Percentiles rank a stretch among this genome's conserved stretches.
phyloP scores from a whole-genome alignment of 805 yeast genomes.

The Yarrowia sp. region DNA sequence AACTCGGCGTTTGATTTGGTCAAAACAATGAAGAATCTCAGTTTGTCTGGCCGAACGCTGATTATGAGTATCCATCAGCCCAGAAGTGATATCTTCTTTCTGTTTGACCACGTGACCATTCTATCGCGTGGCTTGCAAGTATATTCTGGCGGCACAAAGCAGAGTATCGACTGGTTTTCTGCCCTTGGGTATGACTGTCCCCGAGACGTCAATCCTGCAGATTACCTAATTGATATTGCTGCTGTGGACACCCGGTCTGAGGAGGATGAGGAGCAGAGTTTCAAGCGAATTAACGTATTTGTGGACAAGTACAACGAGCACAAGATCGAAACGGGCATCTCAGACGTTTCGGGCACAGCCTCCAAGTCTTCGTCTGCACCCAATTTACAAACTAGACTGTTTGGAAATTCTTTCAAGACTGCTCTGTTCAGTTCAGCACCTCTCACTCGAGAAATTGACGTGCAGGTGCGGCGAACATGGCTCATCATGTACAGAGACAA shows the following conservation, averaged over 20 bases:
- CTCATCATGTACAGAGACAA: constrained; percentile 50
- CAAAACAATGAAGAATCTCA: constrained; percentile 55
- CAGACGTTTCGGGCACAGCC: not conserved
- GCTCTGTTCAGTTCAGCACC: constrained; percentile 40
- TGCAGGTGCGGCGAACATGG: constrained; percentile 47
- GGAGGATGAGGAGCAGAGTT: constrained; percentile 40
- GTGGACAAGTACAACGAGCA: constrained; percentile 41
- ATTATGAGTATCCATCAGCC: constrained; percentile 83
- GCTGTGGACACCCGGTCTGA: constrained; percentile 51
- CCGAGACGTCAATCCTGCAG: constrained; percentile 56
- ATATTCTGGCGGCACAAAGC: constrained; percentile 47
- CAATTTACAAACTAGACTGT: constrained; percentile 26
- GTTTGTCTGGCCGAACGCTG: constrained; percentile 62
- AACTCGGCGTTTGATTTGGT: constrained; percentile 66
- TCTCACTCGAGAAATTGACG: constrained; percentile 43
- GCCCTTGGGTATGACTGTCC: constrained; percentile 47
- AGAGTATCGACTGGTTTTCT: constrained; percentile 50
- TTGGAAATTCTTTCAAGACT: not conserved
- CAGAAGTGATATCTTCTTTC: constrained; percentile 64
- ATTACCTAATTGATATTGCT: constrained; percentile 53
- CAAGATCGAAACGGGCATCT: not conserved
- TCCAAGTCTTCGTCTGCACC: constrained; percentile 22
- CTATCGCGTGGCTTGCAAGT: constrained; percentile 56
- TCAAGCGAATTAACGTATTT: constrained; percentile 39
- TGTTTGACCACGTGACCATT: constrained; percentile 65